phyloP scores from a whole-genome alignment of 768 basidiomycete genomes.

The Agaricus blazei region DNA sequence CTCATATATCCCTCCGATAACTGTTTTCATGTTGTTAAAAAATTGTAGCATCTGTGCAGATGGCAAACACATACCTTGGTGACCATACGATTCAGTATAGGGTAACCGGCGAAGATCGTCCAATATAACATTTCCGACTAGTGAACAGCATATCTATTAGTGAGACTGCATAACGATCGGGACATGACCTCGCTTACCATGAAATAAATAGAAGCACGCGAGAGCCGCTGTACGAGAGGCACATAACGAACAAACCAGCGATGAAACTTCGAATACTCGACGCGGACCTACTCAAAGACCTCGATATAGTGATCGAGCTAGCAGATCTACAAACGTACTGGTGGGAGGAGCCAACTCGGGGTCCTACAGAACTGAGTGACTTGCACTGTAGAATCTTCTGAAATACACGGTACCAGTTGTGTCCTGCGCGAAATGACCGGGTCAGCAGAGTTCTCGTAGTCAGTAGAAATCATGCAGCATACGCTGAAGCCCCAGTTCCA shows the following conservation, averaged over 20 bases:
- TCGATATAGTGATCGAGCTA: no score
- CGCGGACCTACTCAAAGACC: conserved; percentile 8
- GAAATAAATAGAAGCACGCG: neutral
- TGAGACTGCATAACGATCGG: neutral
- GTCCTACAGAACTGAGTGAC: conserved; percentile 49
- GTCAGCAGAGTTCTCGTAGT: neutral
- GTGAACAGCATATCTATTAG: neutral
- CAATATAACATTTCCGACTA: neutral
- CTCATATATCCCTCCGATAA: conserved; percentile 28
- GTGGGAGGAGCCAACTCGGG: conserved; percentile 42
- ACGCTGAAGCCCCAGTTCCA: conserved; percentile 56
- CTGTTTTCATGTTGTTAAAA: conserved; percentile 9
- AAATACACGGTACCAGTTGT: conserved; percentile 44
- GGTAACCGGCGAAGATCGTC: neutral
- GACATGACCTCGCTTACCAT: neutral
- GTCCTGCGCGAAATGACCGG: conserved; percentile 25
- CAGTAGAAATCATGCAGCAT: conserved; percentile 16
- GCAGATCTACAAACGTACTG: conserved; percentile 24
- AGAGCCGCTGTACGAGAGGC: conserved; percentile 3
- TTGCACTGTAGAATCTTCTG: conserved; percentile 31
- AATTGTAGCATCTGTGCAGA: neutral
- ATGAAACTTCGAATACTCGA: conserved; percentile 13
- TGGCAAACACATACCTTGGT: neutral
- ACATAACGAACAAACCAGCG: conserved; percentile 12
- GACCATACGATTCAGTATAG: neutral